Conservation (phyloP, 129 eudicot species). For the Tagetes erecta region DNA sequence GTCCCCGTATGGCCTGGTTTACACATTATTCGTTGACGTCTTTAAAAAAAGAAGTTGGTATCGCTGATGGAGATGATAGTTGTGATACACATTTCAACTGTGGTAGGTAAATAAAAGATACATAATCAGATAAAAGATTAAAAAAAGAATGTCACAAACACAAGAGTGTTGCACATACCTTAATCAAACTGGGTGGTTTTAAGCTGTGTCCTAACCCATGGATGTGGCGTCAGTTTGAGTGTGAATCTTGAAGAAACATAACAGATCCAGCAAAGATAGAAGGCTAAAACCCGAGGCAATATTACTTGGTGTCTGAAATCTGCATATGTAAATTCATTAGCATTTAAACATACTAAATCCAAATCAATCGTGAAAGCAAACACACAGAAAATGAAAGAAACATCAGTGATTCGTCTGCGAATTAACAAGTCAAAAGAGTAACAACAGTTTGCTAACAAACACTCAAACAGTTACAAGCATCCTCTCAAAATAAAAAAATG, state of each 20-base stretch:
- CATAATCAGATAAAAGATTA: slow-evolving; percentile 9
- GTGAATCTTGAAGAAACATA: slow-evolving; percentile 68
- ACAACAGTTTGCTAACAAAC: slow-evolving; percentile 2
- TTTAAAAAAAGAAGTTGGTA: slow-evolving; percentile 51
- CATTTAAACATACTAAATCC: neutral
- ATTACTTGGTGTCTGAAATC: slow-evolving; percentile 57
- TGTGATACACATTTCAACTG: slow-evolving; percentile 77
- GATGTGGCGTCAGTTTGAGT: slow-evolving; percentile 47
- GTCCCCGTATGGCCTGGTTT: too few species aligned
- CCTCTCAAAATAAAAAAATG: too few species aligned
- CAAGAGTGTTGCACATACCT: slow-evolving; percentile 40
- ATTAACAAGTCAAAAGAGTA: neutral
- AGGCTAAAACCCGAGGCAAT: slow-evolving; percentile 70
- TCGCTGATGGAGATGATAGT: slow-evolving; percentile 46
- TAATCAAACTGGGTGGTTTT: neutral
- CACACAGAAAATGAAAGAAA: slow-evolving; percentile 25
- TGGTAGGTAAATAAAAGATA: neutral
- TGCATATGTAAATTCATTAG: slow-evolving; percentile 6
- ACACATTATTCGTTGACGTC: slow-evolving; percentile 30
- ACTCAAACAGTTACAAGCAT: neutral
- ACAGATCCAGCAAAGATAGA: slow-evolving; percentile 81
- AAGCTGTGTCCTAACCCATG: slow-evolving; percentile 53
- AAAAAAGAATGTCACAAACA: neutral
- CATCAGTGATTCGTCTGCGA: slow-evolving; percentile 49
- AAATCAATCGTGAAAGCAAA: neutral